These are phyloP conservation scores for Pelargonium fulgidum DNA, from an alignment of 441 rosid species.

Conservation along the genomic window DNA sequence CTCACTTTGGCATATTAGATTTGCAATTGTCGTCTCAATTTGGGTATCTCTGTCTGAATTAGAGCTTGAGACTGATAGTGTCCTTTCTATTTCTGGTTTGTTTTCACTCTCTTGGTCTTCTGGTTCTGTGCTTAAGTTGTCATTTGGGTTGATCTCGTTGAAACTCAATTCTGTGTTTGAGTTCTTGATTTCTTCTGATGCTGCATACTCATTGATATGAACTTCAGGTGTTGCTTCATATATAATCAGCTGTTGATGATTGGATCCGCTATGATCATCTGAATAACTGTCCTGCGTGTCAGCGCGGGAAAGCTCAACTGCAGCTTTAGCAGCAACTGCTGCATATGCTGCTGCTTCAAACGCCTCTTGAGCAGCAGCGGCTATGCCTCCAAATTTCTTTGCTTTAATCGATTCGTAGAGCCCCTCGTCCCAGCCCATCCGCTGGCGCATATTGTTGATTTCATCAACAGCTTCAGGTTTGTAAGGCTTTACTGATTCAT, in stretches of 20 bases:
- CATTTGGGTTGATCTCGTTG: conserved; percentile 14
- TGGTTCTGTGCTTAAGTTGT: conserved; percentile 19
- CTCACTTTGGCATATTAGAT: conserved; percentile 8
- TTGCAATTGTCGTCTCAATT: background rate
- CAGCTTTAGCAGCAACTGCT: conserved; percentile 46
- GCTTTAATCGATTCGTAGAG: conserved; percentile 19
- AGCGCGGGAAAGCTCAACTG: conserved; percentile 35
- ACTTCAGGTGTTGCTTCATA: conserved; percentile 11
- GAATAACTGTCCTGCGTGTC: conserved; percentile 22
- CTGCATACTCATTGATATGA: background rate
- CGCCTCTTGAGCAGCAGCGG: conserved; percentile 40
- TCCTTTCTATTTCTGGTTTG: conserved; percentile 10
- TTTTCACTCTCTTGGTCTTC: conserved; percentile 15
- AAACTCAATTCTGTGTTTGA: too few relatives aligned
- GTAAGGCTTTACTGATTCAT: too few relatives aligned
- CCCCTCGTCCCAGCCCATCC: conserved; percentile 14
- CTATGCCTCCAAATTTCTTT: conserved; percentile 29
- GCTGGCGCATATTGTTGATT: background rate
- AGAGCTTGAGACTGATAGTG: conserved; percentile 14
- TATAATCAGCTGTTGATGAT: background rate
- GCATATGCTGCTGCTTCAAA: conserved; percentile 44
- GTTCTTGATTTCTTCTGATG: background rate
- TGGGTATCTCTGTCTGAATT: conserved; percentile 13
- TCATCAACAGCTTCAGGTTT: background rate
- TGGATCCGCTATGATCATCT: conserved; percentile 17